Conservation (phyloP, 1,139 yeast genomes). For the Candida tetrigidarum region DNA sequence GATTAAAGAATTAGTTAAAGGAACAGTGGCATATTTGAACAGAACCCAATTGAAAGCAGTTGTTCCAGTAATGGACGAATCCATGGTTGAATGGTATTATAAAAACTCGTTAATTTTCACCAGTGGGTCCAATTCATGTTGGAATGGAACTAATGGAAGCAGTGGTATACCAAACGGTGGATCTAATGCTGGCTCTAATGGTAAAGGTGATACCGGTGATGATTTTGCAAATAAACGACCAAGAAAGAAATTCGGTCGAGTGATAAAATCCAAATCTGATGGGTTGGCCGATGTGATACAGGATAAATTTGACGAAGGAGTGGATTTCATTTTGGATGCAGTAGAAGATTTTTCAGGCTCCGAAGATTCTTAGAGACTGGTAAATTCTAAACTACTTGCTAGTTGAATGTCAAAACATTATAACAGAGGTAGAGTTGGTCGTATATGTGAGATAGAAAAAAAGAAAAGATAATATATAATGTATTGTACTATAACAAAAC, state of each 20-base stretch:
- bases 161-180: conserved; percentile 17
- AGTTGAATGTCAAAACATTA: not conserved
- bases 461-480: not conserved
- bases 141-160: conserved; percentile 54
- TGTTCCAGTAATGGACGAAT: conserved; percentile 87
- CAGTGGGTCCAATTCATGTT: conserved; percentile 72
- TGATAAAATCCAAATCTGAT: conserved; percentile 70
- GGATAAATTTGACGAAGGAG: conserved; percentile 84
- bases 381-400: not conserved
- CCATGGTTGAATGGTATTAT: conserved; percentile 89
- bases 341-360: conserved; percentile 53
- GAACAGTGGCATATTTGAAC: conserved; percentile 74
- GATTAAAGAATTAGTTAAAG: conserved; percentile 65
- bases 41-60: conserved; percentile 71
- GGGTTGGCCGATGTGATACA: conserved; percentile 78
- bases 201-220: conserved; percentile 21
- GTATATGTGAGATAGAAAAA: not conserved
- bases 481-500: not conserved
- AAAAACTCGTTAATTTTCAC: conserved; percentile 85
- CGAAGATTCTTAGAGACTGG: conserved; percentile 18
- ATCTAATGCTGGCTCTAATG: conserved; percentile 14
- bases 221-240: conserved; percentile 67
- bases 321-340: conserved; percentile 80
- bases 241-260: conserved; percentile 89
- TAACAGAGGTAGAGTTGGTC: too few relatives aligned